Base-by-base conservation (phyloP, 1,284 basidiomycete genomes). In the Austropuccinia psidii region DNA sequence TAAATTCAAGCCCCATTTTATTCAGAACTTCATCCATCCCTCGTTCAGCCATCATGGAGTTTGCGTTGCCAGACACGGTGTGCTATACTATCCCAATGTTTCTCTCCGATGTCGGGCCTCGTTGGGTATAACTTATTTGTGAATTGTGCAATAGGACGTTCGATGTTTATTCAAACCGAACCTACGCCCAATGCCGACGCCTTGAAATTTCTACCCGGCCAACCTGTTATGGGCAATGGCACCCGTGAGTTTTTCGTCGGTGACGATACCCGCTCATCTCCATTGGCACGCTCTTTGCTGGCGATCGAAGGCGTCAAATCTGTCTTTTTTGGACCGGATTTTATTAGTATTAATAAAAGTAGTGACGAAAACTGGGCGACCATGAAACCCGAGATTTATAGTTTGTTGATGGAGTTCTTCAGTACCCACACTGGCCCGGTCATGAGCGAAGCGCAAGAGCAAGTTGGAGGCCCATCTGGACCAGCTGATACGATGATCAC, bases 381-480 rank as follows among this genome's bases (percentile, higher is more conserved):
- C 31, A 60, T 72, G 41, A 72, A 72, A 47, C 68, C 68, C 5
- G 68, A 72, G 47, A 72, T 72, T 72, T 72, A 72, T 35, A 60
- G 55, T 60, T 47, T 72, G 7, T 27, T 72, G 47, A 72, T 72
- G 55, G 68, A 72, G 41, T 61, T 61, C 49, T 72, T 72, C 55
- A 72, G 68, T 52, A 45, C 68, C 5, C 47, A 57, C 35, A 29
- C 49, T 58, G 31, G 52, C 1, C 45, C 54, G 50, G 50, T 72
- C 43, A 45, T 47, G 4, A 43, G 61, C 17, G 43, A 62, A 24
- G 6, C 11, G 5, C n/a, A n/a, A n/a, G n/a, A n/a, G n/a, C n/a
- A n/a, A n/a, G n/a, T n/a, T n/a, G n/a, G n/a, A n/a, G 61, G 61
- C 4, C 61, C 61, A 6, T 9, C 24, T 35, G 68, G 43, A 35